These are phyloP conservation scores for Ophiostoma sp. DNA, from an alignment of 2,329 filamentous ascomycete species.

Conservation along the genomic window DNA sequence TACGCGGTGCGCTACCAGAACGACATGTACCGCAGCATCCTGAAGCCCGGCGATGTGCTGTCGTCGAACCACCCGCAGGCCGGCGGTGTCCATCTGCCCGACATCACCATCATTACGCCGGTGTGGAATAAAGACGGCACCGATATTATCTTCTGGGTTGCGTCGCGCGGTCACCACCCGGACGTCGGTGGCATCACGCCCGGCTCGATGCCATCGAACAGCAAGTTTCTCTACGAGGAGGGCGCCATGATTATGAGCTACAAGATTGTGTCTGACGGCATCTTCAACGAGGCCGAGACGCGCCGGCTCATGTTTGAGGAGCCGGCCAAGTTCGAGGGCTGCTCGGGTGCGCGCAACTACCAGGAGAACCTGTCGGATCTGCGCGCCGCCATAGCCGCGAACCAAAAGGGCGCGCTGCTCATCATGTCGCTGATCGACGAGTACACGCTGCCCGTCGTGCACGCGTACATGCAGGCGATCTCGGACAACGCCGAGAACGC, in stretches of 20 bases:
- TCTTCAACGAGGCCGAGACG: constrained; percentile 72
- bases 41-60: constrained; percentile 66
- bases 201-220: constrained; percentile 75
- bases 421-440: constrained; percentile 26
- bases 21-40: constrained; percentile 58
- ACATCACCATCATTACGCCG: constrained; percentile 77
- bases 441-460: too few relatives aligned
- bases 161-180: constrained; percentile 72
- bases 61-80: constrained; percentile 67
- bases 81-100: constrained; percentile 64
- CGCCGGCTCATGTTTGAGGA: constrained; percentile 60
- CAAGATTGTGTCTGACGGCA: constrained; percentile 67
- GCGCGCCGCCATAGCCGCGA: too few relatives aligned
- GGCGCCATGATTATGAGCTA: constrained; percentile 59
- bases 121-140: constrained; percentile 54
- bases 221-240: constrained; percentile 58
- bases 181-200: constrained; percentile 67
- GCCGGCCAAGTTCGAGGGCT: constrained; percentile 61
- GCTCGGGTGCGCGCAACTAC: constrained; percentile 63
- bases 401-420: too few relatives aligned
- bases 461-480: too few relatives aligned
- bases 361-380: constrained; percentile 30
- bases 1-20: constrained; percentile 61
- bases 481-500: too few relatives aligned
- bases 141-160: constrained; percentile 77